Evolutionary conservation across 148 eudicot species (phyloP).

Genomic region (Drosera capensis): DNA sequence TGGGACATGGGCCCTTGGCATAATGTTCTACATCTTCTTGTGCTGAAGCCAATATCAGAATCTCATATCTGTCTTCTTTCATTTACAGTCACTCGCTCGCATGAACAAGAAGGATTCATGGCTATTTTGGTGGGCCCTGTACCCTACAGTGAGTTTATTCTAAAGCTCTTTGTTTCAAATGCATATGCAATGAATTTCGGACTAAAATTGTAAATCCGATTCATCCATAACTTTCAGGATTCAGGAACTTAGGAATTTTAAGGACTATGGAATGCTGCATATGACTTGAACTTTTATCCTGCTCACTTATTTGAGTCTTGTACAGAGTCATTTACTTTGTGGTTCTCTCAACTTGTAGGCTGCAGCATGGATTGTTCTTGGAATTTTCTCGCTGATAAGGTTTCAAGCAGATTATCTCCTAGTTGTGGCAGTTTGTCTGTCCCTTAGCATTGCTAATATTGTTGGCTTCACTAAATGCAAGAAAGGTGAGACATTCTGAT

Average conservation of each 20-base stretch:
- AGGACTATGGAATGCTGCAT: too few relatives aligned
- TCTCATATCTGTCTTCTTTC: constrained; percentile 3
- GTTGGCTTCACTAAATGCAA: constrained; percentile 93
- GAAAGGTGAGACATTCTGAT: constrained; percentile 42
- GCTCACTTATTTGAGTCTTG: neutral
- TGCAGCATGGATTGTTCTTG: constrained; percentile 67
- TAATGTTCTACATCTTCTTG: neutral
- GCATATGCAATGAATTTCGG: neutral
- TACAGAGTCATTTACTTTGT: neutral
- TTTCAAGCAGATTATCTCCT: constrained; percentile 96
- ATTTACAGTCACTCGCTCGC: constrained; percentile 75
- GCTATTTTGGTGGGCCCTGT: constrained; percentile 97
- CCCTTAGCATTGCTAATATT: constrained; percentile 83
- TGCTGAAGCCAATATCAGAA: neutral
- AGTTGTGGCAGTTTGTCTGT: constrained; percentile 88
- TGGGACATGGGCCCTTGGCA: neutral
- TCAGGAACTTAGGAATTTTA: too few relatives aligned
- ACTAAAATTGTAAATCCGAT: neutral
- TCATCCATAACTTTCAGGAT: neutral
- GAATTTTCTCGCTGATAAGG: constrained; percentile 83
- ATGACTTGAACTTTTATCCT: too few relatives aligned
- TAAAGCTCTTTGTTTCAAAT: neutral
- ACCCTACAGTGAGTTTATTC: constrained; percentile 54
- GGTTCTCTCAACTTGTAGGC: constrained; percentile 41
- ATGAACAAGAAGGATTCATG: constrained; percentile 98